Evolutionary conservation across 2,329 filamentous ascomycete species (phyloP).

Genomic region (Chaetomium strumarium): DNA sequence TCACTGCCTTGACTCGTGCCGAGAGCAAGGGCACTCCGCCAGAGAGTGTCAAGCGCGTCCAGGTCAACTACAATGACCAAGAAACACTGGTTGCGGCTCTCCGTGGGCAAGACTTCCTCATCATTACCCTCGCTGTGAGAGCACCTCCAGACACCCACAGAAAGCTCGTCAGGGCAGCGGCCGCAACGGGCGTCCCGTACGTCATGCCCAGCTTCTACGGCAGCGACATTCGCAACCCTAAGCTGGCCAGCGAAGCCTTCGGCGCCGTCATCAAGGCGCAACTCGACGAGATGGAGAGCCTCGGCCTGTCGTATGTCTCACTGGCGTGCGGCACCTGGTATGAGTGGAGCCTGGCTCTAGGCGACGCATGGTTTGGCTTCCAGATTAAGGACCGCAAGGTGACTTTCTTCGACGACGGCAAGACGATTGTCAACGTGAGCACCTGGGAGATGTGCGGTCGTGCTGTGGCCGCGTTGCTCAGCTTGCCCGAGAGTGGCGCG

Average conservation of each 20-base stretch:
- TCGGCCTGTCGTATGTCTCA: conserved; percentile 31
- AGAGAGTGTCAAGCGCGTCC: conserved; percentile 3
- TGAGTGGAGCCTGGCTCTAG: conserved; percentile 40
- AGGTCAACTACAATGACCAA: conserved; percentile 11
- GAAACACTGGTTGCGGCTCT: conserved; percentile 8
- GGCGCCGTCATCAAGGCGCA: background rate
- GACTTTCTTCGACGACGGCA: conserved; percentile 49
- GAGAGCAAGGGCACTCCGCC: conserved; percentile 5
- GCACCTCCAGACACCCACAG: conserved; percentile 38
- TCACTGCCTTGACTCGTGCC: conserved; percentile 12
- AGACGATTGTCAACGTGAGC: conserved; percentile 48
- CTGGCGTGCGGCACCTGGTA: conserved; percentile 46
- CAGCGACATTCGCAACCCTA: background rate
- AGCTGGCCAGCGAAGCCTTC: background rate
- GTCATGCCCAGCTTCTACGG: conserved; percentile 45
- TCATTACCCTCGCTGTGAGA: conserved; percentile 42
- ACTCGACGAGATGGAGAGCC: conserved; percentile 33
- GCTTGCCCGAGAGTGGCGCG: conserved; percentile 27
- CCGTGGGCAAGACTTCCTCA: conserved; percentile 31
- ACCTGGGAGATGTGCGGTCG: conserved; percentile 50
- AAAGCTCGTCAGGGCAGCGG: conserved; percentile 44
- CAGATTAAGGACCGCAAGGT: conserved; percentile 12
- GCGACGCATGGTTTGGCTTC: conserved; percentile 22
- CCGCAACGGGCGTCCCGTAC: conserved; percentile 44
- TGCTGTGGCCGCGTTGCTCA: conserved; percentile 38